Percentiles rank a stretch among this genome's conserved stretches.
Evolutionary conservation across 495 filamentous ascomycete genomes (phyloP).

Genomic region (Penicillium steckii): DNA sequence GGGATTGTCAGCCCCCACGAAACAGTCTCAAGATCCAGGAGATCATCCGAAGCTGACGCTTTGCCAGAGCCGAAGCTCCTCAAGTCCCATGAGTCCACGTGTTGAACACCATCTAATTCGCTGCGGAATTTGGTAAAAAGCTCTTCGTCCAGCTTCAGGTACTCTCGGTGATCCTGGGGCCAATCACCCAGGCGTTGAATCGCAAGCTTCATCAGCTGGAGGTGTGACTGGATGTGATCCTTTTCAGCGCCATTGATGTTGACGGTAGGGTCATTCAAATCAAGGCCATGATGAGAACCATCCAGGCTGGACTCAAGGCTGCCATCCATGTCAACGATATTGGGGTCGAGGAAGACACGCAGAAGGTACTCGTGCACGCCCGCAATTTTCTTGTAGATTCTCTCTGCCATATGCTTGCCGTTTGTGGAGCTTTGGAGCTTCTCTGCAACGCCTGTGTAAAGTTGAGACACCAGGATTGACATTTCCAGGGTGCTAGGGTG

Average conservation of each 20-base stretch:
- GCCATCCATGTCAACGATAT: slow-evolving; percentile 32
- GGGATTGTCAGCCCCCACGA: too few relatives aligned
- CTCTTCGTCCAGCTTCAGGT: slow-evolving; percentile 19
- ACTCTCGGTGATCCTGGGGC: slow-evolving; percentile 40
- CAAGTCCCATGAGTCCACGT: slow-evolving; percentile 38
- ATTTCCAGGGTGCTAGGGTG: slow-evolving; percentile 37
- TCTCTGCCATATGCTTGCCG: slow-evolving; percentile 32
- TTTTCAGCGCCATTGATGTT: slow-evolving; percentile 15
- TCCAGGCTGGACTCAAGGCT: slow-evolving; percentile 24
- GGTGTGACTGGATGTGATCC: slow-evolving; percentile 35
- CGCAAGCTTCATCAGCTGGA: slow-evolving; percentile 38
- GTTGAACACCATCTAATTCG: slow-evolving; percentile 35
- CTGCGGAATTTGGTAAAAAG: slow-evolving; percentile 20
- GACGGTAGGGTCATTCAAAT: slow-evolving; percentile 17
- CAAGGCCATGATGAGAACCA: slow-evolving; percentile 16
- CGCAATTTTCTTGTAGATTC: slow-evolving; percentile 41
- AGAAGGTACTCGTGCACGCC: slow-evolving; percentile 38
- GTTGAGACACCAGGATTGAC: slow-evolving; percentile 37
- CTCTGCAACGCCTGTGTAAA: slow-evolving; percentile 38
- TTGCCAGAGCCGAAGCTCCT: slow-evolving; percentile 38
- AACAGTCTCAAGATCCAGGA: too few relatives aligned
- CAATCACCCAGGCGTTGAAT: slow-evolving; percentile 39
- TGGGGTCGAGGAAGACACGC: slow-evolving; percentile 32
- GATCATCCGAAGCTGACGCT: too few relatives aligned
- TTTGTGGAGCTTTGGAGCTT: slow-evolving; percentile 29